Base-by-base conservation (phyloP, 2,329 filamentous ascomycete species). In the Paecilomyces formosus region DNA sequence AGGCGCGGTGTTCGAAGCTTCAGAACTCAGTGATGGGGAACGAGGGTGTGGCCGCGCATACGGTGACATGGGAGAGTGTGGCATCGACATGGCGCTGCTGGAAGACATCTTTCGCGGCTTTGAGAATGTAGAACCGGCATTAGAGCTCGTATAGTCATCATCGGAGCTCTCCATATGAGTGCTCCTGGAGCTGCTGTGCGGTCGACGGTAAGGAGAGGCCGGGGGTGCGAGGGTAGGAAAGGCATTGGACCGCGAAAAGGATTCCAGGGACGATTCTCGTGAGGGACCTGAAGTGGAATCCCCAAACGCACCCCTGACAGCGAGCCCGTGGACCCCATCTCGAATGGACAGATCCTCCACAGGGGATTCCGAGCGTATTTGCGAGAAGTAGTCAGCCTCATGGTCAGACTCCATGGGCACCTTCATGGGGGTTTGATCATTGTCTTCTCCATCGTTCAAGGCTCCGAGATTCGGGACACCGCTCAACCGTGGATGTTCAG, bases 11-110 rank as follows among this genome's bases (percentile, higher is more conserved):
- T 82, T 81, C 1, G 92, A 96, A 55, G 85, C 84, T 61, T 96
- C 90, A 1, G 93, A 97, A 61, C 86, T 87, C 39, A 90, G 82
- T 0, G 94, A 97, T 1, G 92, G 91, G 0, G 92, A 96, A 67
- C 92, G 84, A 59, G 86, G 84, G 66, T 87, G 83, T 28, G 85
- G 80, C 15, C 83, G 80, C 59, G 82, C 74, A 55, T 80, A 82
- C 1, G 88, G 87, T 24, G 88, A 88, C 61, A 84, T 79, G 53
- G 86, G 85, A 22, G 86, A 87, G 55, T 83, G 79, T 7, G 83
- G 79, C 61, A 81, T 73, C 2, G 85, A 87, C 31, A 85, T 73
- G 54, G 79, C 82, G 63, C 84, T 92, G 64, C 88, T 87, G 15
- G 85, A 83, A 1, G 92, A 96, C 55, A 92, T 77, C 69, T 94